phyloP scores from a whole-genome alignment of 257 asterid species.

The Anisodus tanguticus region DNA sequence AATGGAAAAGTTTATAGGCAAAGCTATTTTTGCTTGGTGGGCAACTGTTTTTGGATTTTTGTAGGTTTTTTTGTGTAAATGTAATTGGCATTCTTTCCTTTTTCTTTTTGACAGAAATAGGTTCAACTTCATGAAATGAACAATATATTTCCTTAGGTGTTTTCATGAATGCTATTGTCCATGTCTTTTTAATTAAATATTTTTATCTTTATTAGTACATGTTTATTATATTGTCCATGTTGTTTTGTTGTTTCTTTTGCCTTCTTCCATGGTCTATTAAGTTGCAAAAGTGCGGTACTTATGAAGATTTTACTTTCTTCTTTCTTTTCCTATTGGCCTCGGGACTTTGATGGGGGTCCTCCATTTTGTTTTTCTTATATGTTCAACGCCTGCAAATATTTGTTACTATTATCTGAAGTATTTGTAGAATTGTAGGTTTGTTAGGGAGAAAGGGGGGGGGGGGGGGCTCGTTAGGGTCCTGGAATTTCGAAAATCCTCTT shows the following conservation, averaged over 20 bases:
- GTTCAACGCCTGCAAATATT: neutral
- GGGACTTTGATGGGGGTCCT: neutral
- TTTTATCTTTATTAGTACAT: too few relatives aligned
- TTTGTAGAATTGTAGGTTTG: neutral
- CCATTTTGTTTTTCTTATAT: neutral
- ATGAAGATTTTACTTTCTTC: neutral
- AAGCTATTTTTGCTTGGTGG: conserved; percentile 14
- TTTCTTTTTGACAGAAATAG: conserved; percentile 24
- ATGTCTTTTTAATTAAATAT: too few relatives aligned
- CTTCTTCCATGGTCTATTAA: neutral
- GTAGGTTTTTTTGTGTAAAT: conserved; percentile 6
- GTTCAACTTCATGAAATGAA: conserved; percentile 17
- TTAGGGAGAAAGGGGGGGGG: neutral
- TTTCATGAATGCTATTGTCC: neutral
- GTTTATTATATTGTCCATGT: neutral
- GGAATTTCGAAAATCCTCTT: too few relatives aligned
- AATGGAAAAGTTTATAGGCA: neutral
- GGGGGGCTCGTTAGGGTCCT: neutral
- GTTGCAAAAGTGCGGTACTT: conserved; percentile 12
- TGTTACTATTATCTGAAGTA: neutral
- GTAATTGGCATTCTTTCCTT: neutral
- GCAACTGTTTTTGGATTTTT: neutral
- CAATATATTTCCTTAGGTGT: neutral
- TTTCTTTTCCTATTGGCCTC: neutral
- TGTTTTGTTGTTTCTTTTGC: neutral